phyloP scores from a whole-genome alignment of 257 asterid species.

The Solanum chaucha region DNA sequence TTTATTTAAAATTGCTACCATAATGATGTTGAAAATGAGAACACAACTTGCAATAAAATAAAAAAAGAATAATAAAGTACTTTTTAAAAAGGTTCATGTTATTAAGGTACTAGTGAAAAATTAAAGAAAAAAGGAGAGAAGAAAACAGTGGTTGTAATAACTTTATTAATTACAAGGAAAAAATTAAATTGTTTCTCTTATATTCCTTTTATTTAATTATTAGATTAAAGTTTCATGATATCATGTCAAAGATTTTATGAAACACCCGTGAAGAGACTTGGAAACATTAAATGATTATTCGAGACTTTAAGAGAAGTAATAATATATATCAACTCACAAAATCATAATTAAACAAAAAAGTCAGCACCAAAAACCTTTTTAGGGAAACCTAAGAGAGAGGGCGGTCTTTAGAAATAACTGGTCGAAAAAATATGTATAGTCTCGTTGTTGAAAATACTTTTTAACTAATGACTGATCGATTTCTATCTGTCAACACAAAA shows the following conservation, averaged over 20 bases:
- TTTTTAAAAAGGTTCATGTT: neutral
- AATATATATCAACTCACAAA: neutral
- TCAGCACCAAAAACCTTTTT: neutral
- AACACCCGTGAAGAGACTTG: neutral
- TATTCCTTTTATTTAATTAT: neutral
- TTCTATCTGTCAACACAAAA: neutral
- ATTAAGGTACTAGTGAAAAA: neutral
- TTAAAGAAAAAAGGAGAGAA: neutral
- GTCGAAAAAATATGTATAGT: neutral
- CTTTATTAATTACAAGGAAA: neutral
- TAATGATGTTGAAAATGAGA: neutral
- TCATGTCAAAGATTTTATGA: neutral
- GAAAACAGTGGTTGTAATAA: neutral
- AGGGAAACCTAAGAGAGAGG: neutral
- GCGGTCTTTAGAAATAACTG: neutral
- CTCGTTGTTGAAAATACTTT: neutral
- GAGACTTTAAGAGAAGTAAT: neutral
- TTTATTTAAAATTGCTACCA: neutral
- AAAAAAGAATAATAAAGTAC: neutral
- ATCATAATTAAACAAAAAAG: neutral
- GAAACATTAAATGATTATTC: neutral
- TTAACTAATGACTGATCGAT: neutral
- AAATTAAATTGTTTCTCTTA: neutral
- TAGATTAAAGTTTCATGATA: neutral
- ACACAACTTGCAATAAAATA: neutral